Percentiles rank a stretch among this genome's conserved stretches.
phyloP scores from a whole-genome alignment of 768 basidiomycete genomes.

The Xanthoconium stramineum region DNA sequence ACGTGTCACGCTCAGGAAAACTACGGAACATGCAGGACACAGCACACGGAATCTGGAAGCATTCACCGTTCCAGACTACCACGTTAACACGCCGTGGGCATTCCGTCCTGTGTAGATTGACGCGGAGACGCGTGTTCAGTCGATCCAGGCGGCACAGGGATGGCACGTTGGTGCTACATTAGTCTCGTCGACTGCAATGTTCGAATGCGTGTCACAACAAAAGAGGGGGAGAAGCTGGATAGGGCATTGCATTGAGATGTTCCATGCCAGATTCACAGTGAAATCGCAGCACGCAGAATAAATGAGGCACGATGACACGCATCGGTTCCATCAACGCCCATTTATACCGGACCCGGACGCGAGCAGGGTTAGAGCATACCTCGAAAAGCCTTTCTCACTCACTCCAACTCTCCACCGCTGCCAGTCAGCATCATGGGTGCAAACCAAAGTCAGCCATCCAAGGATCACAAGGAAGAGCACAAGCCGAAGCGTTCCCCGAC shows the following conservation, averaged over 20 bases:
- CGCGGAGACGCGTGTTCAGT: conserved; percentile 3
- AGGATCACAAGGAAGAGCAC: conserved; percentile 20
- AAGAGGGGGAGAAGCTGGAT: conserved; percentile 9
- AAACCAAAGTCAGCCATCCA: conserved; percentile 26
- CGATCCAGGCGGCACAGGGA: conserved; percentile 12
- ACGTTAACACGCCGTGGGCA: not conserved
- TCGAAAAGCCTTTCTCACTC: not conserved
- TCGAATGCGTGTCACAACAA: conserved; percentile 14
- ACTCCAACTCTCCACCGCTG: not conserved
- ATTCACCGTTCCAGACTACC: not conserved
- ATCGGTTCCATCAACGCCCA: conserved; percentile 11
- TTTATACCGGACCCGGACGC: conserved; percentile 16
- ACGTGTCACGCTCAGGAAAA: not conserved
- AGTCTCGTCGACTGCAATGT: not conserved
- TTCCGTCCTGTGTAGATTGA: conserved; percentile 8
- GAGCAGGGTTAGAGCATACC: conserved; percentile 17
- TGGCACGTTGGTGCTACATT: conserved; percentile 12
- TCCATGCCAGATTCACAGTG: conserved; percentile 12
- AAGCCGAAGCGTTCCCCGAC: conserved; percentile 25
- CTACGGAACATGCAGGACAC: conserved; percentile 5
- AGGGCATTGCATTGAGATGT: conserved; percentile 18
- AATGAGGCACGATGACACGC: conserved; percentile 26
- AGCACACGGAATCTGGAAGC: conserved; percentile 7
- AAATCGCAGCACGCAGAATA: conserved; percentile 28
- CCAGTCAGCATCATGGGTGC: conserved; percentile 22